Evolutionary conservation across 1,284 basidiomycete species (phyloP), one percentile per base, ranked within the genome.

Genomic region (Cryptococcus sp.): DNA sequence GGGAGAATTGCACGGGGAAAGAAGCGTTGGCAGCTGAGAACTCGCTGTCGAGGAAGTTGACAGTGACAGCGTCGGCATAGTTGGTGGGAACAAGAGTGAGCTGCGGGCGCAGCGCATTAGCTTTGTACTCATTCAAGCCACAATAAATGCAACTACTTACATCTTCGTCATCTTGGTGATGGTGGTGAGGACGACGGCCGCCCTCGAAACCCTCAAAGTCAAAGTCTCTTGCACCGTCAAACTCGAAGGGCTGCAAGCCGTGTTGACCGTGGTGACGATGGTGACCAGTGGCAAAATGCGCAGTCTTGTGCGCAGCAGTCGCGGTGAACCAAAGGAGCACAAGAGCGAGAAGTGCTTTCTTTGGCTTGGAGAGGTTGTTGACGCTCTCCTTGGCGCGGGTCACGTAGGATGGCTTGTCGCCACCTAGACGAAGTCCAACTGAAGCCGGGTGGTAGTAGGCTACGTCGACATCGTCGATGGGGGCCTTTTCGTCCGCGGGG

Each of bases 1-100:
- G 52, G 46, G 26, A 40, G 20, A 57, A 41, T 5, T 55, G 40
- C 29, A 62, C 25, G 40, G 61, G 46, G 52, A 63, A 61, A 1
- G 64, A 46, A 13, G 65, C 67, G 38, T 68, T 68, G 54, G 67
- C 67, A 2, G 61, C 54, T n/a, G 50, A 45, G 43, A 45, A 40
- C 13, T 55, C 52, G 20, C 47, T 48, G 17, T 52, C 58, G 29
- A 52, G 45, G 50, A 60, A 38, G 17, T 41, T 15, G 48, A 44
- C 16, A 47, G 53, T 44, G 10, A 57, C 23, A 19, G 61, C 11
- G 0, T 23, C 22, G n/a, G 39, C 55, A 26, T 63, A 63, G 3
- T 43, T 34, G 13, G 61, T 57, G 3, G 55, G 52, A 13, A 57
- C 38, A 20, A 51, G 13, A 16, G 50, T 25, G 51, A 59, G 46